phyloP scores from a whole-genome alignment of 371 early-diverging fungal species.

The Mortierella sp. region DNA sequence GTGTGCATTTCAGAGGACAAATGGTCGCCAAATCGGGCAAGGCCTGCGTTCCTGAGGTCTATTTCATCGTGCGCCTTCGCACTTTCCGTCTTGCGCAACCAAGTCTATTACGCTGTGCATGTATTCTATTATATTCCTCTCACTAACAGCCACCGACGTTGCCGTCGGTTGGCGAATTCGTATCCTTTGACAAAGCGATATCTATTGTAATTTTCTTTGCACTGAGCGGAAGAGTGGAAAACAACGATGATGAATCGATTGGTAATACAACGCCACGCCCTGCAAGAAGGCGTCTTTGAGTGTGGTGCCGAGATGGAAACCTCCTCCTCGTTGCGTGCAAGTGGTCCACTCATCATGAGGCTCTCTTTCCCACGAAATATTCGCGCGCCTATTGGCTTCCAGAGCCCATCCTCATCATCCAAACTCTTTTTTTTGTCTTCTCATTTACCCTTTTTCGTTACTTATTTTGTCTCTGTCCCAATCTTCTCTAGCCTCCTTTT shows the following conservation, averaged over 20 bases:
- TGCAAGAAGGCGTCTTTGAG: too few relatives aligned
- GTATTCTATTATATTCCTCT: too few relatives aligned
- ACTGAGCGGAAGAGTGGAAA: too few relatives aligned
- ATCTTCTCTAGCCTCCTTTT: not conserved
- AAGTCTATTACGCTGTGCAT: too few relatives aligned
- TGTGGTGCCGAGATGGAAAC: not conserved
- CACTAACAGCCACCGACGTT: too few relatives aligned
- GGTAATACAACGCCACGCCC: not conserved
- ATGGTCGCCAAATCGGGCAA: not conserved
- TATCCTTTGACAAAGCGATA: too few relatives aligned
- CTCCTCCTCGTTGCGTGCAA: too few relatives aligned
- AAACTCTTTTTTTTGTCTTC: not conserved
- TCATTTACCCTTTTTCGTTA: not conserved
- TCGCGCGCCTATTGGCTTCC: slow-evolving; percentile 18
- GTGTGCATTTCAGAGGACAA: not conserved
- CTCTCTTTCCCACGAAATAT: slow-evolving; percentile 24
- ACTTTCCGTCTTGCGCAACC: too few relatives aligned
- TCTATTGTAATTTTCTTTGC: too few relatives aligned
- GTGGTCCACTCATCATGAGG: slow-evolving; percentile 5
- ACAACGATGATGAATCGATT: not conserved
- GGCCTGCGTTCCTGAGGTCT: too few relatives aligned
- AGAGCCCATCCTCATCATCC: slow-evolving; percentile 8
- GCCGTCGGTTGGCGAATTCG: too few relatives aligned
- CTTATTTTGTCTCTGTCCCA: not conserved
- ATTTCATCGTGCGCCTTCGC: too few relatives aligned